Evolutionary conservation across 2,329 filamentous ascomycete genomes (phyloP).

Genomic region (Claviceps sp.): DNA sequence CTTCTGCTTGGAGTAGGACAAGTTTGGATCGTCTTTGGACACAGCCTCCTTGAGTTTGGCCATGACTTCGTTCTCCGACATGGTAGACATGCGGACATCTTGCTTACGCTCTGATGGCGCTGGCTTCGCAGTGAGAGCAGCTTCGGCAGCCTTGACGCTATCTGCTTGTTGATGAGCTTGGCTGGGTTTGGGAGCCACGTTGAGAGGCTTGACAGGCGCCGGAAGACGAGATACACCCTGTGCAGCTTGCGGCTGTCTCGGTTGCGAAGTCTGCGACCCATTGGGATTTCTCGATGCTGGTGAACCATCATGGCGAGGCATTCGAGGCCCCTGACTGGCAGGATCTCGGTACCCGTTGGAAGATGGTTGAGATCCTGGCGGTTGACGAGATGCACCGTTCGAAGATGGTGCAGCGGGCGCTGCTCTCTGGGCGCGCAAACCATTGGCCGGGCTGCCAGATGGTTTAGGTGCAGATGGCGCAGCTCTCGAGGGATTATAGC

Average conservation of each 20-base stretch:
- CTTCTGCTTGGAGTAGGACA: conserved; percentile 98
- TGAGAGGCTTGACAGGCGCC: conserved; percentile 62
- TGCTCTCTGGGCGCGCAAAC: conserved; percentile 59
- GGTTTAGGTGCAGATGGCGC: conserved; percentile 66
- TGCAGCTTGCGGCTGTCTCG: conserved; percentile 31
- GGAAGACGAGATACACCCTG: conserved; percentile 37
- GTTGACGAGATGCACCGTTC: conserved; percentile 29
- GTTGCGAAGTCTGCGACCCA: conserved; percentile 36
- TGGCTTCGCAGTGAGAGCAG: conserved; percentile 75
- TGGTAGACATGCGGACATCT: conserved; percentile 95
- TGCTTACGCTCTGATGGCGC: conserved; percentile 60
- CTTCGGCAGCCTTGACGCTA: conserved; percentile 77
- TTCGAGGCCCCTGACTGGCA: conserved; percentile 26
- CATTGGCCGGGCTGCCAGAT: conserved; percentile 38
- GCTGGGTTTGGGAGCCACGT: conserved; percentile 55
- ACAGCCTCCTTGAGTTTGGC: conserved; percentile 86
- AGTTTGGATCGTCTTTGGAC: conserved; percentile 84
- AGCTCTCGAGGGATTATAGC: conserved; percentile 76
- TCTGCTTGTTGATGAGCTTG: conserved; percentile 38
- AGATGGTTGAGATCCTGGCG: conserved; percentile 35
- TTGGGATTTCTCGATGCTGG: conserved; percentile 44
- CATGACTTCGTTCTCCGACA: conserved; percentile 97
- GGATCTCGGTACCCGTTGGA: conserved; percentile 31
- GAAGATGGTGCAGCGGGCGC: conserved; percentile 56
- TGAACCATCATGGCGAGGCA: conserved; percentile 33